Conservation (phyloP, 2,329 filamentous ascomycete species). For the Biscogniauxia mediterranea region DNA sequence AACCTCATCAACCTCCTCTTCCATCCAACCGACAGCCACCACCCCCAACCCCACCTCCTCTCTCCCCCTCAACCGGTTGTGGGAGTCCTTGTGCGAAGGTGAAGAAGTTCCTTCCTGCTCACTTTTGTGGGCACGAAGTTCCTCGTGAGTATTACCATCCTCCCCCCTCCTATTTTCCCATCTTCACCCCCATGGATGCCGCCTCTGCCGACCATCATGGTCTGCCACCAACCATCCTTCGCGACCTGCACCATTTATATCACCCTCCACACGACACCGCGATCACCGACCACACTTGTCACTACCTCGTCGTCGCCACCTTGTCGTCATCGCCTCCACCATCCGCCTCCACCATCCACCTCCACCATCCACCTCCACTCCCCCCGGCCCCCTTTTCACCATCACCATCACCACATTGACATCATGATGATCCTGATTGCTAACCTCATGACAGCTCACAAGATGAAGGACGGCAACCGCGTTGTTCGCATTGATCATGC, state of each 20-base stretch:
- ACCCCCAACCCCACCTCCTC: neutral
- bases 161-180: too few relatives aligned
- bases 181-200: too few relatives aligned
- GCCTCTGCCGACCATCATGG: neutral
- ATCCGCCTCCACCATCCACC: too few relatives aligned
- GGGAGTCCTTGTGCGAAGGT: neutral
- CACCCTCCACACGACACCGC: neutral
- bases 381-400: too few relatives aligned
- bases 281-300: neutral
- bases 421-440: neutral
- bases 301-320: too few relatives aligned
- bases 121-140: neutral
- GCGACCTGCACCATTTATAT: too few relatives aligned
- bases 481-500: neutral
- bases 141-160: neutral
- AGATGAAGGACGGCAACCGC: neutral
- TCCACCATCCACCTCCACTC: neutral
- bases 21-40: too few relatives aligned
- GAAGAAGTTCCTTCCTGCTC: neutral
- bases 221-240: neutral
- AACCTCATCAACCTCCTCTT: too few relatives aligned
- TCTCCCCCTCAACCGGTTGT: neutral
- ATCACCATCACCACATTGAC: neutral
- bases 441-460: neutral
- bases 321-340: too few relatives aligned